Evolutionary conservation across 176 grass and related monocot genomes (phyloP).

Genomic region (Juncus effusus): DNA sequence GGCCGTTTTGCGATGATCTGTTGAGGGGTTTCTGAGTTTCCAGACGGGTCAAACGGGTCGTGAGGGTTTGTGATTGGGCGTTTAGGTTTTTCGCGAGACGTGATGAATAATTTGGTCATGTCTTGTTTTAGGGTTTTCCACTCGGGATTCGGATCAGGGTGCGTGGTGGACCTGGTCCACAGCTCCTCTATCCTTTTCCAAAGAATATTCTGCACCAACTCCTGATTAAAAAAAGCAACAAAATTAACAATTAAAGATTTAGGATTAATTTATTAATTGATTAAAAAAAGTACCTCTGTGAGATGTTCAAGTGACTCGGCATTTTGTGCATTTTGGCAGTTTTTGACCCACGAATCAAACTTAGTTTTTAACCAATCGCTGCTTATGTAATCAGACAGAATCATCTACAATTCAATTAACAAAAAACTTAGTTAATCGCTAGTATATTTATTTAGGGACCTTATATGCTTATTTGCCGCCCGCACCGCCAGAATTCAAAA

Average conservation of each 20-base stretch:
- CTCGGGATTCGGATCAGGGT: constrained; percentile 64
- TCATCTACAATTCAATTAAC: constrained; percentile 54
- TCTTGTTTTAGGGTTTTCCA: constrained; percentile 98
- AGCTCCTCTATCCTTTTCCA: constrained; percentile 63
- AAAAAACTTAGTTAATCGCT: not conserved
- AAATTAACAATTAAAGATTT: constrained; percentile 29
- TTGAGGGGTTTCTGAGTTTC: constrained; percentile 43
- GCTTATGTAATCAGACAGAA: constrained; percentile 68
- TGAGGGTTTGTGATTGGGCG: constrained; percentile 39
- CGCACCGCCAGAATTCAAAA: too few species aligned
- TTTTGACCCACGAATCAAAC: constrained; percentile 53
- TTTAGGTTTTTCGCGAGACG: constrained; percentile 30
- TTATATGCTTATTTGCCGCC: not conserved
- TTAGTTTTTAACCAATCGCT: constrained; percentile 57
- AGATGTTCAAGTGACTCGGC: constrained; percentile 76
- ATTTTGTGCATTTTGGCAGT: constrained; percentile 46
- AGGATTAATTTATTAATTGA: constrained; percentile 29
- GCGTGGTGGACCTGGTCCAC: constrained; percentile 50
- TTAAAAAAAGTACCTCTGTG: constrained; percentile 54
- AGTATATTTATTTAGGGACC: not conserved
- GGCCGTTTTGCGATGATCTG: constrained; percentile 47
- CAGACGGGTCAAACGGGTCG: constrained; percentile 31
- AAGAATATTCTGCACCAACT: constrained; percentile 67
- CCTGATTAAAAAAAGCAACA: constrained; percentile 43
- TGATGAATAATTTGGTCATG: constrained; percentile 69